Conservation (phyloP, 768 basidiomycete species). For the Calvatia gigantea region DNA sequence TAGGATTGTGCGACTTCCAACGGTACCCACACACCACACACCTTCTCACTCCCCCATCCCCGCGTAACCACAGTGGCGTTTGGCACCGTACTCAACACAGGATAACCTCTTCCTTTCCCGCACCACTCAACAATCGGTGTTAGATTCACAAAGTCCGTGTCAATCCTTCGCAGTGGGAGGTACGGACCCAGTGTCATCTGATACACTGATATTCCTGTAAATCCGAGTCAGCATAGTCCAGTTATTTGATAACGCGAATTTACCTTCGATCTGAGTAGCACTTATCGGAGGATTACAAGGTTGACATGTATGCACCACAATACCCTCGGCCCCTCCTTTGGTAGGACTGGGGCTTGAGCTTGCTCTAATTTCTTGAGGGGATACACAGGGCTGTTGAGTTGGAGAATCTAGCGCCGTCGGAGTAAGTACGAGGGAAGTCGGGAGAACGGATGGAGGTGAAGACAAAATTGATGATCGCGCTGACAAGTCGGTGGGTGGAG, state of each 20-base stretch:
- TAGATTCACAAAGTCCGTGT: constrained; percentile 77
- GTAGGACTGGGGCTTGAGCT: constrained; percentile 21
- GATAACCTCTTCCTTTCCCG: constrained; percentile 19
- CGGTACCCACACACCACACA: constrained; percentile 72
- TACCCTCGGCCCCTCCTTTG: constrained; percentile 25
- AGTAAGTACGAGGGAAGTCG: constrained; percentile 26
- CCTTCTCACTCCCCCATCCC: constrained; percentile 49
- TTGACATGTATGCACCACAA: constrained; percentile 62
- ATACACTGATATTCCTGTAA: constrained; percentile 69
- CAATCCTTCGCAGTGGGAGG: constrained; percentile 65
- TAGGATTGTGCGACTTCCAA: constrained; percentile 51
- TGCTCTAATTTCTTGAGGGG: constrained; percentile 37
- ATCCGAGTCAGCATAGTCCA: constrained; percentile 6
- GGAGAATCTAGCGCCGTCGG: constrained; percentile 13
- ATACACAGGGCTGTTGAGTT: constrained; percentile 27
- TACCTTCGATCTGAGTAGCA: constrained; percentile 71
- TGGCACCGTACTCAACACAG: constrained; percentile 33
- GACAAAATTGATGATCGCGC: constrained; percentile 15
- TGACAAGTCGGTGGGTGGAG: not conserved
- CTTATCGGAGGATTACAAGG: constrained; percentile 60
- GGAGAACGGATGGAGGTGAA: constrained; percentile 18
- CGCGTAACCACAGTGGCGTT: constrained; percentile 50
- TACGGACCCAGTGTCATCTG: constrained; percentile 57
- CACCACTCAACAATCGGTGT: constrained; percentile 42
- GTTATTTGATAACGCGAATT: constrained; percentile 17